phyloP scores from a whole-genome alignment of 345 rosid genomes.

The Hirschfeldia incana region DNA sequence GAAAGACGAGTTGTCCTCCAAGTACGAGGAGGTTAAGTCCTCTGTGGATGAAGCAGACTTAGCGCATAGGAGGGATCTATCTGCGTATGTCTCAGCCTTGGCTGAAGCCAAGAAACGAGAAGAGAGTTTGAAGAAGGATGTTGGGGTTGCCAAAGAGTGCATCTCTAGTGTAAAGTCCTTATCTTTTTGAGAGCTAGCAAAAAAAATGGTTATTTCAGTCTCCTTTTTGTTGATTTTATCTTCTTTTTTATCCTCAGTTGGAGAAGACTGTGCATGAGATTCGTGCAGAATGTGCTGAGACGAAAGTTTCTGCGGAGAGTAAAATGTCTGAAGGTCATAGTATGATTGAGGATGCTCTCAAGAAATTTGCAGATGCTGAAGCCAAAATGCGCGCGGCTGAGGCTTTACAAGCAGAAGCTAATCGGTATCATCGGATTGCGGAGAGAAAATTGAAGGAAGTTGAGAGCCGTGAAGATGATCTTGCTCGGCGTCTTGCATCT shows the following conservation, averaged over 20 bases:
- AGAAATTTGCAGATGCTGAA: slow-evolving; percentile 66
- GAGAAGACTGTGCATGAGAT: slow-evolving; percentile 96
- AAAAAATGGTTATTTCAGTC: neutral
- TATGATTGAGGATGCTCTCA: slow-evolving; percentile 72
- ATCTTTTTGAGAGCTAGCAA: neutral
- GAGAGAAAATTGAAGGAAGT: slow-evolving; percentile 87
- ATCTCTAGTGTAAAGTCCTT: slow-evolving; percentile 69
- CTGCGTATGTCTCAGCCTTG: slow-evolving; percentile 61
- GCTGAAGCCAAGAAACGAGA: slow-evolving; percentile 82
- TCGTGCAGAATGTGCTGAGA: slow-evolving; percentile 92
- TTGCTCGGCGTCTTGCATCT: slow-evolving; percentile 54
- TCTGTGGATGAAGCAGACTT: slow-evolving; percentile 69
- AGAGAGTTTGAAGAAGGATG: slow-evolving; percentile 76
- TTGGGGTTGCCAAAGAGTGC: slow-evolving; percentile 86
- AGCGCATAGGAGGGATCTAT: slow-evolving; percentile 57
- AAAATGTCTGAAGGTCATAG: slow-evolving; percentile 63
- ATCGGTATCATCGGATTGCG: slow-evolving; percentile 62
- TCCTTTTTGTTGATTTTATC: slow-evolving; percentile 11
- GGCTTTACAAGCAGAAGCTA: slow-evolving; percentile 72
- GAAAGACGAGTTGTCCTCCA: slow-evolving; percentile 61
- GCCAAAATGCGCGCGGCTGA: slow-evolving; percentile 66
- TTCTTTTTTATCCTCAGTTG: slow-evolving; percentile 44
- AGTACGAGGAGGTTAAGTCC: slow-evolving; percentile 64
- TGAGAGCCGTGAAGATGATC: slow-evolving; percentile 84
- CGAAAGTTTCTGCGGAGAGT: slow-evolving; percentile 73